Evolutionary conservation across 305 asterid species (phyloP).

Genomic region (Solanum hybrid): DNA sequence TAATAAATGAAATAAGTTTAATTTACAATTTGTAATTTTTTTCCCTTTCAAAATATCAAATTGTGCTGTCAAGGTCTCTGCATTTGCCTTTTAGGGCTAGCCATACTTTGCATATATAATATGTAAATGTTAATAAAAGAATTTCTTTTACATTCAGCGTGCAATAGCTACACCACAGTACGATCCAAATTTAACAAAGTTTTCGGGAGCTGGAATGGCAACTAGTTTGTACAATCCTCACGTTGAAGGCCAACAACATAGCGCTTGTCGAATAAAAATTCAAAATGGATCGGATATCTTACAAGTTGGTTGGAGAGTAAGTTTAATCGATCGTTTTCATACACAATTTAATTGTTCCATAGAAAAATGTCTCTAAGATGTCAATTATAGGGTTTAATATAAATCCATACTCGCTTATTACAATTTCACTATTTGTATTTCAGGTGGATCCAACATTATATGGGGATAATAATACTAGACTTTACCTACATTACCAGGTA

Average conservation of each 20-base stretch:
- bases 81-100: neutral
- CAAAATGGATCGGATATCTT: neutral
- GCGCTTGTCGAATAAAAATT: neutral
- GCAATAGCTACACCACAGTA: neutral
- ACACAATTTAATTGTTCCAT: neutral
- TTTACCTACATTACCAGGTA: neutral
- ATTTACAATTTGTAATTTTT: neutral
- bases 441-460: neutral
- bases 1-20: neutral
- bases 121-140: neutral
- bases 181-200: neutral
- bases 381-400: neutral
- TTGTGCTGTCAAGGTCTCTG: neutral
- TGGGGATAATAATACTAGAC: neutral
- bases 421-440: neutral
- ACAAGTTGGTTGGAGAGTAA: constrained; percentile 6
- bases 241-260: neutral
- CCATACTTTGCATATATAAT: neutral
- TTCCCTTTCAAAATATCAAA: neutral
- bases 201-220: neutral
- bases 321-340: neutral
- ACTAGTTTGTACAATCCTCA: neutral
- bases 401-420: neutral
- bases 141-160: neutral
- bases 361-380: neutral